phyloP scores from a whole-genome alignment of 805 yeast species.

The Yueomyces sp. region DNA sequence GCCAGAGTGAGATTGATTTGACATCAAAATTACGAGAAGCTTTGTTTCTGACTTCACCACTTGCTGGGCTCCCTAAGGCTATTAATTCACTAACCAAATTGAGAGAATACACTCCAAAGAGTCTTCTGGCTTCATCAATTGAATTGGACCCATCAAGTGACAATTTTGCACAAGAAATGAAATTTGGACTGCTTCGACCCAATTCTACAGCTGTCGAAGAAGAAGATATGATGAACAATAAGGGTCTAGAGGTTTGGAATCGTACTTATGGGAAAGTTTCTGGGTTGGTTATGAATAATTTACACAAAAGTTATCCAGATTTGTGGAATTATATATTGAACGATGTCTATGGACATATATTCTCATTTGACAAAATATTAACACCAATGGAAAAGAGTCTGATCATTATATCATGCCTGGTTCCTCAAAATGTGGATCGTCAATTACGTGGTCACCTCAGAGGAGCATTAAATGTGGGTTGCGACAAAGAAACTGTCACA shows the following conservation, averaged over 20 bases:
- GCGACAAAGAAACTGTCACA: conserved; percentile 46
- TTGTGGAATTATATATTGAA: conserved; percentile 60
- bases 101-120: conserved; percentile 49
- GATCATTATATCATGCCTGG: conserved; percentile 62
- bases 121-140: conserved; percentile 2
- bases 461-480: conserved; percentile 77
- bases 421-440: conserved; percentile 90
- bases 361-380: conserved; percentile 54
- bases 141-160: conserved; percentile 6
- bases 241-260: conserved; percentile 59
- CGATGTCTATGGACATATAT: conserved; percentile 65
- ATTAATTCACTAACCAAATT: conserved; percentile 65
- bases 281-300: conserved; percentile 48
- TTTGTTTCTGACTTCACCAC: conserved; percentile 61
- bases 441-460: conserved; percentile 82
- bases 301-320: conserved; percentile 72
- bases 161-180: not conserved
- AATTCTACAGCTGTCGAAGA: not conserved
- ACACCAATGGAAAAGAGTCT: conserved; percentile 59
- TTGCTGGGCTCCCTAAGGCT: conserved; percentile 74
- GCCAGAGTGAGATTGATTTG: conserved; percentile 14
- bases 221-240: not conserved
- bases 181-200: not conserved
- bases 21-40: conserved; percentile 62
- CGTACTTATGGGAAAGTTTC: conserved; percentile 66